Base-by-base conservation (phyloP, 352 stramenopile species). In the Phytopythium mirpurense region DNA sequence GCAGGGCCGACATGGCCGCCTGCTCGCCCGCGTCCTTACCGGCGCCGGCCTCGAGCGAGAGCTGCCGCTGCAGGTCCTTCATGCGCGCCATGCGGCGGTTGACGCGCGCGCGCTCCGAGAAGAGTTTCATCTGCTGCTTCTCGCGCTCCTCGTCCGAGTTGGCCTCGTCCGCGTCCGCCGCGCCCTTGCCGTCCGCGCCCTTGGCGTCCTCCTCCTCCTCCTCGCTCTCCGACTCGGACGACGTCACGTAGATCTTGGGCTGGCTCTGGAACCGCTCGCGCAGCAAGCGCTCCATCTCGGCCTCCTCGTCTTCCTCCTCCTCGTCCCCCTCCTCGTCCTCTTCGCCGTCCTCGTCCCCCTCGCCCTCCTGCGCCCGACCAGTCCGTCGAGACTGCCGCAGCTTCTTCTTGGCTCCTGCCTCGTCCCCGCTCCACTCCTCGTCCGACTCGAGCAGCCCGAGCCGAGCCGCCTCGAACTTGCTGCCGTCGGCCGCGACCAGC, bases 181-280 rank as follows among this genome's bases (percentile, higher is more conserved):
- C 57, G 1, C 29, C 36, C 6, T 45, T 53, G n/a, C 62, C 62
- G 9, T 68, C 44, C n/a, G n/a, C n/a, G 34, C 73, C 60, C 6
- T 63, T 50, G 12, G 43, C 29, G 8, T 65, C 56, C 16, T 65
- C 60, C 16, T 82, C 65, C 43, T 87, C 75, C 15, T 78, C 63
- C 19, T 89, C 70, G 56, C 65, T 75, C 42, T 84, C 82, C 3
- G 78, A 90, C 62, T 93, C 82, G n/a, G 79, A 90, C 10, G 83
- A 93, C 27, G 83, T 91, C 55, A 93, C 82, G 58, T 93, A 93
- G 44, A 93, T 91, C 54, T 93, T 83, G 4, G 83, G 83, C 34
- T 93, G 83, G 63, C 86, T 83, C 56, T 56, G 40, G 61, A 72
- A 90, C 31, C 83, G 78, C 35, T 90, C 77, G 18, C 78, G 78